These are phyloP conservation scores for Moelleriella libera DNA, from an alignment of 2,329 filamentous ascomycete species.

Conservation along the genomic window DNA sequence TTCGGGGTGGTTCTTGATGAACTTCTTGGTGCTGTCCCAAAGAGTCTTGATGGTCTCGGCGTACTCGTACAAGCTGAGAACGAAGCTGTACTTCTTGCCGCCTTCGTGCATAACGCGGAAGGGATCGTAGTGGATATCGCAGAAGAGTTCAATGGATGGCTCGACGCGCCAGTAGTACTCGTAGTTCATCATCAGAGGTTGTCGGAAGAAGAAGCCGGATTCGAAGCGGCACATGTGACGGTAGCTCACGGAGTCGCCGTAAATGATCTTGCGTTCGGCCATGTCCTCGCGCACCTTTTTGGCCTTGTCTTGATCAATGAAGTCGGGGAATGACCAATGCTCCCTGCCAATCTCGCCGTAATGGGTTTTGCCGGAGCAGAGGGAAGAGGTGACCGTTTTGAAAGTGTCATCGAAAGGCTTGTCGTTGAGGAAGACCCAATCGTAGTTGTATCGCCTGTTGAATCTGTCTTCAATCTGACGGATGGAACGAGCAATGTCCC, in stretches of 20 bases:
- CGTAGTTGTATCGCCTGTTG: slow-evolving; percentile 92
- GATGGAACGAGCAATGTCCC: slow-evolving; percentile 94
- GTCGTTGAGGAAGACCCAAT: slow-evolving; percentile 99
- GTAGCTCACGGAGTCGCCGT: slow-evolving; percentile 93
- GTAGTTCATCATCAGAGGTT: slow-evolving; percentile 85
- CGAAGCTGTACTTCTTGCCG: slow-evolving; percentile 97
- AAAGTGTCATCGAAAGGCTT: slow-evolving; percentile 86
- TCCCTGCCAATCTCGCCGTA: slow-evolving; percentile 83
- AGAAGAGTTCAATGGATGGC: slow-evolving; percentile 91
- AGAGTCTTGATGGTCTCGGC: slow-evolving; percentile 90
- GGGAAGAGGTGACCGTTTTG: slow-evolving; percentile 76
- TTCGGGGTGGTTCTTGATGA: slow-evolving; percentile 80
- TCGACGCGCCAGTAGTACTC: slow-evolving; percentile 99
- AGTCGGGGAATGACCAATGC: slow-evolving; percentile 94
- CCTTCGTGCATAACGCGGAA: slow-evolving; percentile 95
- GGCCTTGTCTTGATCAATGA: slow-evolving; percentile 92
- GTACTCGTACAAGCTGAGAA: slow-evolving; percentile 91
- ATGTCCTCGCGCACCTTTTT: slow-evolving; percentile 86
- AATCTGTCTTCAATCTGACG: slow-evolving; percentile 96
- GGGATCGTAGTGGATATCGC: slow-evolving; percentile 88
- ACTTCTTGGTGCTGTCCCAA: slow-evolving; percentile 91
- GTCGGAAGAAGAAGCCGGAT: slow-evolving; percentile 98
- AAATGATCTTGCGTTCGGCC: slow-evolving; percentile 90
- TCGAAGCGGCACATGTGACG: slow-evolving; percentile 99
- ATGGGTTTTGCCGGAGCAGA: slow-evolving; percentile 85